Conservation (phyloP, 352 stramenopile species). For the Nothophytophthora sp. region DNA sequence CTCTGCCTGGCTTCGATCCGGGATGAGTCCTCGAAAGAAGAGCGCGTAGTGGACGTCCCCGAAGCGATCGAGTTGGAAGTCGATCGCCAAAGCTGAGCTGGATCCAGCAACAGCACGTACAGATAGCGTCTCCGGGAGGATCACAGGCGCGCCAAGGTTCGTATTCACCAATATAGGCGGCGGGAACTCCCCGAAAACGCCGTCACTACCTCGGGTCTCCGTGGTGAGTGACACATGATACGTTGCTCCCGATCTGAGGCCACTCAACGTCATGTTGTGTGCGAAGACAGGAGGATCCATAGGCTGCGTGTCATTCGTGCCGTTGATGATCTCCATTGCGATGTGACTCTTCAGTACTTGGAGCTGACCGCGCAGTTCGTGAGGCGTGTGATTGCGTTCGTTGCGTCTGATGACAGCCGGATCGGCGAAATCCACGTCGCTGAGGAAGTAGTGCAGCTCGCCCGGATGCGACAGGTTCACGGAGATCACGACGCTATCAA, state of each 20-base stretch:
- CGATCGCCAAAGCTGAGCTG: slow-evolving; percentile 49
- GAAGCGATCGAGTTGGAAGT: slow-evolving; percentile 58
- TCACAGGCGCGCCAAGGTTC: slow-evolving; percentile 43
- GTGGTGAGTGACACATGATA: slow-evolving; percentile 84
- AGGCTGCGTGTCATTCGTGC: slow-evolving; percentile 67
- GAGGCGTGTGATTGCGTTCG: slow-evolving; percentile 16
- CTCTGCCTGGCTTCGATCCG: slow-evolving; percentile 35
- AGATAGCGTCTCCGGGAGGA: slow-evolving; percentile 32
- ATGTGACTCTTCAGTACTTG: slow-evolving; percentile 39
- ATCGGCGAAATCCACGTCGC: slow-evolving; percentile 76
- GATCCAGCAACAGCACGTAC: slow-evolving; percentile 39
- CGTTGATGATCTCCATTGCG: slow-evolving; percentile 68
- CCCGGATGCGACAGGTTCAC: slow-evolving; percentile 70
- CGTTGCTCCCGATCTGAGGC: slow-evolving; percentile 44
- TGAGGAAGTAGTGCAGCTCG: slow-evolving; percentile 73
- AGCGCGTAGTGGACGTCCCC: slow-evolving; percentile 77
- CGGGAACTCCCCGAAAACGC: slow-evolving; percentile 77
- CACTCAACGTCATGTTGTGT: slow-evolving; percentile 50
- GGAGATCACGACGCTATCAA: slow-evolving; percentile 53
- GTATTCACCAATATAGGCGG: slow-evolving; percentile 71
- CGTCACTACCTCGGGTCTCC: slow-evolving; percentile 55
- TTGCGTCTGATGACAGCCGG: slow-evolving; percentile 47
- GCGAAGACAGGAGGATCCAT: slow-evolving; percentile 63
- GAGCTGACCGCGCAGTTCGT: slow-evolving; percentile 55
- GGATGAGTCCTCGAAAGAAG: slow-evolving; percentile 62